Base-by-base conservation (phyloP, 352 stramenopile species). In the Blastocystis sp. region DNA sequence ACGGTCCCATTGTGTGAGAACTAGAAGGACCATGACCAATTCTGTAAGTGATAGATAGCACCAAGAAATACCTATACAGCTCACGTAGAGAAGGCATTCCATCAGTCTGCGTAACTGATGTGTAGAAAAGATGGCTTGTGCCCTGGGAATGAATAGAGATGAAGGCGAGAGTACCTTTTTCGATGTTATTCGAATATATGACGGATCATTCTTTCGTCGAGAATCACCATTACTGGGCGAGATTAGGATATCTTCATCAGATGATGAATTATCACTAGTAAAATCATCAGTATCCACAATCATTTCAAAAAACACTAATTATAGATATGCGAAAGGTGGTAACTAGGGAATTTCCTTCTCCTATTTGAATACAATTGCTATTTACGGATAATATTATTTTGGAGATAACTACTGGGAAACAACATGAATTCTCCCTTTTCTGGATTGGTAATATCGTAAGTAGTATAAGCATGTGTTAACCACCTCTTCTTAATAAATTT, bases 1-100 rank as follows among this genome's bases (percentile, higher is more conserved):
- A n/a, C 24, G 90, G 90, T 20, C 90, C 90, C 85, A 91, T 90
- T 2, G 90, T 91, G 59, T 91, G 90, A 39, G 90, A 91, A 34
- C 66, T 90, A 20, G 87, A 91, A 6, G 90, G 90, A 39, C 90
- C 90, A 24, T 91, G 65, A n/a, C 90, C 90, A 30, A 91, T 91
- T 90, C 73, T 78, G 56, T n/a, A 20, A 1, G 4, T 18, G 34
- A 8, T 1, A 9, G 20, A 3, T 50, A 3, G 2, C 3, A 55
- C 5, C 3, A 20, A 5, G 37, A 2, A 24, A 4, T 54, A 78
- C 66, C 66, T 90, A 43, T 82, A 90, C 6, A 85, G 62, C 45
- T 85, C 75, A 24, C 34, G 18, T 24, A 85, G 62, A 1, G 75
- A 85, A 70, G 75, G 75, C 75, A 87, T 87, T 24, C 75, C 75